Base-by-base conservation (phyloP, 768 basidiomycete species). In the Galerina sulciceps region DNA sequence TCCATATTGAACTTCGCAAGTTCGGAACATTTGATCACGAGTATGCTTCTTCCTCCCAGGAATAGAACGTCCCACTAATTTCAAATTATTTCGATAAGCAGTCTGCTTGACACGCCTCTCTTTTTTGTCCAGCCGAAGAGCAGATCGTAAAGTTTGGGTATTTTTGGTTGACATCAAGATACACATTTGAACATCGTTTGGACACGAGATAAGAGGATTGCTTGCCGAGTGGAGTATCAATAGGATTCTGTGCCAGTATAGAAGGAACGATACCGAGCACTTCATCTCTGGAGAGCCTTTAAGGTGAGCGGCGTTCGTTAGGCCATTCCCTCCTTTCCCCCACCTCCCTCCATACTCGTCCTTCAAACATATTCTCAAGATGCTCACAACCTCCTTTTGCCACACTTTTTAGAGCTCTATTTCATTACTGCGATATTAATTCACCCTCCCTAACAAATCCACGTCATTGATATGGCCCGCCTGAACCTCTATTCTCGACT, bases 401-500 rank as follows among this genome's bases (percentile, higher is more conserved):
- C 26, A 5, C 26, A 11, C 22, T 22, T 37, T 26, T 11, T 14
- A 23, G 22, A 26, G 26, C 10, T 15, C 46, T 15, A 8, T 53
- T 57, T 58, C 45, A 45, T 57, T 22, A 50, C 40, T 31, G 59
- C 61, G 2, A 58, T 61, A 26, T 50, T 55, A 35, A 14, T 23
- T 37, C 22, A 17, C 23, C 2, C 36, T 41, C 14, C 13, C 42
- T 41, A 22, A 41, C 48, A 35, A 31, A 15, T 23, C 15, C 23
- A 18, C 38, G 53, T 43, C 31, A 50, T 44, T 35, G 36, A 26
- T 22, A 65, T 65, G 58, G 42, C 53, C 37, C 57, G 49, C 42
- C 18, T 58, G 11, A 55, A 53, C 53, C 31, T 70, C 17, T 65
- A 64, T 49, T 53, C 61, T 1, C 54, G 53, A 3, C 56, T 73